Evolutionary conservation across 768 basidiomycete species (phyloP).

Genomic region (Rhizopogon roseolus): DNA sequence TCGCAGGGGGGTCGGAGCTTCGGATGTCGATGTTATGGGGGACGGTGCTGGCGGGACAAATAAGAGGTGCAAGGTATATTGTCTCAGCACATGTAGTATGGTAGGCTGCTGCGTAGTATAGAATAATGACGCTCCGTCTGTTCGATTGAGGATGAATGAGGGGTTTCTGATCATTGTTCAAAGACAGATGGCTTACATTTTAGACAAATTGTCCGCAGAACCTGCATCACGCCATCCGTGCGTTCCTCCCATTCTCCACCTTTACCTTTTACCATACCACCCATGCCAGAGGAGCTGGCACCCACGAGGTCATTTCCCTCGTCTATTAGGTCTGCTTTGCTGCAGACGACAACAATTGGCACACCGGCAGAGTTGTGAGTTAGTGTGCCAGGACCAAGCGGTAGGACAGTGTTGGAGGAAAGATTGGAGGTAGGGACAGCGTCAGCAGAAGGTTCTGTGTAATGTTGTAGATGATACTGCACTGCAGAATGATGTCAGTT

Average conservation of each 20-base stretch:
- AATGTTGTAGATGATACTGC: constrained; percentile 86
- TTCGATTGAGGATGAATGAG: constrained; percentile 1
- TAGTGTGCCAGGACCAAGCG: constrained; percentile 79
- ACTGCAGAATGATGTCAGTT: constrained; percentile 41
- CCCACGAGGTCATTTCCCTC: constrained; percentile 68
- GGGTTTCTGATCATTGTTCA: neutral
- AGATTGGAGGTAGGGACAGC: constrained; percentile 60
- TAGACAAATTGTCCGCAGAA: constrained; percentile 86
- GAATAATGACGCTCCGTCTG: constrained; percentile 90
- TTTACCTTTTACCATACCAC: constrained; percentile 88
- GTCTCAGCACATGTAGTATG: constrained; percentile 70
- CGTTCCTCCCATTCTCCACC: constrained; percentile 93
- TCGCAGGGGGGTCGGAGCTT: constrained; percentile 46
- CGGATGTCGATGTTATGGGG: constrained; percentile 24
- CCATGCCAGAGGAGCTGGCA: constrained; percentile 73
- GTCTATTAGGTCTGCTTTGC: constrained; percentile 92
- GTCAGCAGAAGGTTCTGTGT: constrained; percentile 73
- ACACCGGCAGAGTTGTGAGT: constrained; percentile 85
- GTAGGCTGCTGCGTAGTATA: constrained; percentile 82
- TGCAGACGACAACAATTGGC: constrained; percentile 85
- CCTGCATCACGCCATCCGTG: constrained; percentile 93
- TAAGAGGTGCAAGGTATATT: constrained; percentile 72
- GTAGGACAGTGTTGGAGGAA: constrained; percentile 62
- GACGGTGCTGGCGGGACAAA: constrained; percentile 63
- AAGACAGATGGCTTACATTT: constrained; percentile 60